Evolutionary conservation across 768 basidiomycete species (phyloP), one percentile per base, ranked within the genome.

Genomic region (Austroboletus festivus): DNA sequence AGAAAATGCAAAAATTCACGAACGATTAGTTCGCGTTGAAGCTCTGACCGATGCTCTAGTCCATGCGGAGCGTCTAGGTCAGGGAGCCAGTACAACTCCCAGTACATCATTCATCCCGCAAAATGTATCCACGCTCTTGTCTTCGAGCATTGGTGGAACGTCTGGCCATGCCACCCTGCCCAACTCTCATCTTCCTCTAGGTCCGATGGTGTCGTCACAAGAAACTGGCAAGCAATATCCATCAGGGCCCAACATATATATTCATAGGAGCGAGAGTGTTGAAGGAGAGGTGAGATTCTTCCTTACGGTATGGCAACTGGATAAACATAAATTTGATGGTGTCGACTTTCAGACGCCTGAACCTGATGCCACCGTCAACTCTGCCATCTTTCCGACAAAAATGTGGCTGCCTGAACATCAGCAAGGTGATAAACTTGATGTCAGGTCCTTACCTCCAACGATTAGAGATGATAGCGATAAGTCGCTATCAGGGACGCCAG

Each of bases 1-100:
- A 35, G 70, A 76, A 62, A 64, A 68, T 59, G 31, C 76, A 66
- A 68, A 70, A 20, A 48, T 67, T 18, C 46, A 58, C n/a, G 62
- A 67, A 20, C 64, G 67, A 3, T 43, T 62, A 46, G 39, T 28
- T 2, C 50, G 42, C 24, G 50, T 58, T 9, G 60, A 62, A 33
- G 35, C 13, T 6, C 21, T 63, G 13, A 18, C 47, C 33, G 28
- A 49, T 45, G 7, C 18, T 63, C 21, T 40, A 51, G 13, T 24
- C 31, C 10, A 41, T 40, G 30, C 57, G 37, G n/a, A 40, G 23
- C 22, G 39, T 1, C 21, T 10, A 9, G 22, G n/a, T 8, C 28
- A 24, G 18, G 40, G 26, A 35, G 23, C 31, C 11, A 31, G 21
- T 5, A 24, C n/a, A 2, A 13, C 24, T n/a, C 31, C 41, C 19